These are phyloP conservation scores for Eutrema heterophyllum DNA, from an alignment of 345 rosid species.

Conservation along the genomic window DNA sequence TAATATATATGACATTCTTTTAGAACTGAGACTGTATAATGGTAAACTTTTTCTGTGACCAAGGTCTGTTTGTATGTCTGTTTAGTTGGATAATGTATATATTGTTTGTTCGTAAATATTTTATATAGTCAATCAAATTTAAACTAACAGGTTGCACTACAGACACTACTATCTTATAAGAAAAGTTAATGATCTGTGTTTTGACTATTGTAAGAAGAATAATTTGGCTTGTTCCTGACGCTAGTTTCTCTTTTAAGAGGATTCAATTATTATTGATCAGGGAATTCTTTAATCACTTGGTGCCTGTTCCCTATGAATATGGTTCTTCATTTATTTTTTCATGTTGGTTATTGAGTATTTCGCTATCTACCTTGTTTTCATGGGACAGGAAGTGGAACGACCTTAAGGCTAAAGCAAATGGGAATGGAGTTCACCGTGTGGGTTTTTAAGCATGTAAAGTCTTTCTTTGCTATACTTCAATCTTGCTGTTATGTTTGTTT, in stretches of 20 bases:
- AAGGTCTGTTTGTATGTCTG: neutral
- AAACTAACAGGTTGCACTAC: neutral
- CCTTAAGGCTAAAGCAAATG: constrained; percentile 85
- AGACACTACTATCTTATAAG: neutral
- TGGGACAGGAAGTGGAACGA: constrained; percentile 67
- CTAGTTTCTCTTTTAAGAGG: neutral
- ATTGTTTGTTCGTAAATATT: neutral
- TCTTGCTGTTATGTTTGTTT: constrained; percentile 15
- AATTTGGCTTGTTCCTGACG: constrained; percentile 1
- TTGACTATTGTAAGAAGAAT: constrained; percentile 2
- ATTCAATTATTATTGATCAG: neutral
- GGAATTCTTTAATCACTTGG: neutral
- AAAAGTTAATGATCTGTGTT: neutral
- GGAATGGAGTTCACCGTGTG: constrained; percentile 99
- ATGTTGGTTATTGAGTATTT: constrained; percentile 12
- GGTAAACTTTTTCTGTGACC: neutral
- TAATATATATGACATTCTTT: neutral
- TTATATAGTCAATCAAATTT: neutral
- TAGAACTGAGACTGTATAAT: neutral
- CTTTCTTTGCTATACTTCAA: constrained; percentile 11
- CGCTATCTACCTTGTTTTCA: constrained; percentile 16
- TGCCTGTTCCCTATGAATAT: neutral
- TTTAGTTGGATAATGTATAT: constrained; percentile 5
- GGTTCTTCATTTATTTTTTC: neutral
- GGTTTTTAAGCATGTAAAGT: constrained; percentile 95